These are phyloP conservation scores for Pythium rhizo-oryzae DNA, from an alignment of 352 stramenopile species.

Conservation along the genomic window DNA sequence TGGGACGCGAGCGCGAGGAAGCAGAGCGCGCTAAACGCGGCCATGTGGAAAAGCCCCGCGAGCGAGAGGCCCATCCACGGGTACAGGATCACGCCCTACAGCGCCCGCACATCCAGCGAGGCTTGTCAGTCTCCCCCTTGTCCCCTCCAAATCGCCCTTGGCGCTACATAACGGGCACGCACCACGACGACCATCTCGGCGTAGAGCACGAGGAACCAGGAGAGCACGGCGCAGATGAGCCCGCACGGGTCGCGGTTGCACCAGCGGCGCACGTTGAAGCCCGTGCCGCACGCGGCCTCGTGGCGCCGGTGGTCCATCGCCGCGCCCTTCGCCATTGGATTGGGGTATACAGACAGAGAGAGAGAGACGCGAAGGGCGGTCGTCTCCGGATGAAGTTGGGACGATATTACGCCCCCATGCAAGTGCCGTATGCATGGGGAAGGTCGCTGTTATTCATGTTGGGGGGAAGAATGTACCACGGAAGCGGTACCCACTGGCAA, in stretches of 20 bases:
- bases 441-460: background rate
- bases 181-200: conserved; percentile 91
- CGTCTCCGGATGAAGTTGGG: too few species aligned
- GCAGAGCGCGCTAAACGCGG: conserved; percentile 61
- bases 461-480: background rate
- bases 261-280: conserved; percentile 86
- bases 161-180: background rate
- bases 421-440: background rate
- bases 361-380: too few species aligned
- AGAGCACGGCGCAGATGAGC: conserved; percentile 89
- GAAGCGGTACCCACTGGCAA: background rate
- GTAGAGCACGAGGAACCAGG: conserved; percentile 91
- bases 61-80: conserved; percentile 89
- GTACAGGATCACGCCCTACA: conserved; percentile 85
- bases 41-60: conserved; percentile 69
- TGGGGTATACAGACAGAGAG: too few species aligned
- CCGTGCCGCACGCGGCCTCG: conserved; percentile 64
- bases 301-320: conserved; percentile 42
- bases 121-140: background rate
- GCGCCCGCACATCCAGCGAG: background rate
- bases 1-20: conserved; percentile 94
- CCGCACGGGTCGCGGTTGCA: conserved; percentile 92
- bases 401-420: too few species aligned
- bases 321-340: conserved; percentile 21
- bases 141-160: background rate